Evolutionary conservation across 495 filamentous ascomycete genomes (phyloP), one percentile per base, ranked within the genome.

Genomic region (Aspergillus heteromorphus): DNA sequence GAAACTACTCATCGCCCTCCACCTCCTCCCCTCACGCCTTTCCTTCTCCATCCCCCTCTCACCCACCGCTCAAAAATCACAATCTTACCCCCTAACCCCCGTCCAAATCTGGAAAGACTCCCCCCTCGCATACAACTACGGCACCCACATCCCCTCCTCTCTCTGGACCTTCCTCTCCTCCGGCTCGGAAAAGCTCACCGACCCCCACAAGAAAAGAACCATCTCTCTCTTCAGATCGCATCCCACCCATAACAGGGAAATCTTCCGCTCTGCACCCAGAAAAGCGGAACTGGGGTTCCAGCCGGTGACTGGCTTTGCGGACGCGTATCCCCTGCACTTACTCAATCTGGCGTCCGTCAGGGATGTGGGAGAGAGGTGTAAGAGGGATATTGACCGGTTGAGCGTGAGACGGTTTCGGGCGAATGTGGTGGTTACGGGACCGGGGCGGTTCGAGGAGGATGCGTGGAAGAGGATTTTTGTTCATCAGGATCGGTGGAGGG

Each of bases 281-380:
- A 79, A 81, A 60, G 78, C 81, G 23, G 73, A 80, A 10, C 67
- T 88, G 0, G 88, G 89, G 2, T 92, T 88, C 63, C 87, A 93
- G 60, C 81, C 89, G 4, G 78, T 82, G 9, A 84, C 87, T 0
- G 88, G 87, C 54, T 95, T 96, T 63, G 84, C 87, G 51, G 92
- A 97, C 70, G 85, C 90, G 67, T 97, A 93, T 66, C 91, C 92
- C 4, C 71, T 97, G 25, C 89, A 96, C 61, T 66, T 96, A 7
- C 68, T 95, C 30, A 92, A 83, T 56, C 72, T 96, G 9, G 75
- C 84, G 40, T 91, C 85, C 57, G 77, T 95, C 21, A 81, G 80
- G 6, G 83, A 91, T 51, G 68, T 86, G 7, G 80, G 73, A 40
- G 49, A 54, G 1, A 62, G 65, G 18, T 78, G 91, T 20, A 73